A percentile compares a stretch with the other conserved stretches of the same genome.
Conservation (phyloP, 306 rosid species). For the Prunus campanulata region DNA sequence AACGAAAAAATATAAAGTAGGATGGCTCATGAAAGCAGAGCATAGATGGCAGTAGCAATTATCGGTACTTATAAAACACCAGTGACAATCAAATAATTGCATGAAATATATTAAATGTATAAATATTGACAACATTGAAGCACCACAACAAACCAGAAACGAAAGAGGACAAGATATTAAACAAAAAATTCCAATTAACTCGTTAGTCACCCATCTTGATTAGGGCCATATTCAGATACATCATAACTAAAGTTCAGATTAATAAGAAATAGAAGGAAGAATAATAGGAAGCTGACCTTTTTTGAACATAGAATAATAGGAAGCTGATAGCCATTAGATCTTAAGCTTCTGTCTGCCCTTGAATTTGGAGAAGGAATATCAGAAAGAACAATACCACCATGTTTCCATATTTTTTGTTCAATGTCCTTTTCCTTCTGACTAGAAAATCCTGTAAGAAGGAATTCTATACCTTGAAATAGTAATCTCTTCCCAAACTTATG, state of each 20-base stretch:
- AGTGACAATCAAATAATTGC: background rate
- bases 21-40: too few relatives aligned
- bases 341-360: conserved; percentile 43
- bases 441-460: conserved; percentile 80
- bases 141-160: too few relatives aligned
- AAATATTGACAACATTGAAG: background rate
- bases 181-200: too few relatives aligned
- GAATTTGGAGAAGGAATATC: conserved; percentile 66
- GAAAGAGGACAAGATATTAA: too few relatives aligned
- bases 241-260: background rate
- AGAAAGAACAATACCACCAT: conserved; percentile 69
- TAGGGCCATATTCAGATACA: background rate
- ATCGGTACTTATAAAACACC: too few relatives aligned
- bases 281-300: conserved; percentile 51
- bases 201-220: too few relatives aligned
- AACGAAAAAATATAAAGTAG: too few relatives aligned
- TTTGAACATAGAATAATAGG: conserved; percentile 68
- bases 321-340: conserved; percentile 31
- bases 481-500: conserved; percentile 33
- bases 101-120: background rate
- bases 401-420: conserved; percentile 58
- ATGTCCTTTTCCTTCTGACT: conserved; percentile 54
- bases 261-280: background rate
- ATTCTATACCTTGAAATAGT: conserved; percentile 65
- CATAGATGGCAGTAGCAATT: too few relatives aligned